Base-by-base conservation (phyloP, 108 stramenopile genomes). In the Discostella pseudostelligera region DNA sequence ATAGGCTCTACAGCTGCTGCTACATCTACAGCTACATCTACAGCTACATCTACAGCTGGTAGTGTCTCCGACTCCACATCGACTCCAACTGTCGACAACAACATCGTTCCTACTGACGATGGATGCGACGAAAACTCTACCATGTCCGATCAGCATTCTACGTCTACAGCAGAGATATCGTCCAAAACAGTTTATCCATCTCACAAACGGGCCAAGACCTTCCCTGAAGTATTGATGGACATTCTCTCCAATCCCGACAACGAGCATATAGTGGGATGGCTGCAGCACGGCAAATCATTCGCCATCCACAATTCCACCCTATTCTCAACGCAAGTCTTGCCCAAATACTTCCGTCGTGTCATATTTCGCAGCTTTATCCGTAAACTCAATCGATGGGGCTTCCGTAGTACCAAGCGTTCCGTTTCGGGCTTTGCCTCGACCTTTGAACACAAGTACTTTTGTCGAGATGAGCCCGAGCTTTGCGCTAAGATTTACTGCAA, bases 291-390 rank as follows among this genome's bases (percentile, higher is more conserved):
- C 22, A 63, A 76, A 54, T 65, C 84, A n/a, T 92, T 95, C 62
- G 69, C 87, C 42, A 92, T 96, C 46, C 67, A 69, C 13, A 59
- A 93, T 56, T 74, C 81, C 7, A 78, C 93, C 24, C 67, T 57
- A 14, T 95, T 97, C 82, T 84, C 88, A 39, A 40, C 59, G 26
- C 70, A 84, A 16, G 79, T 94, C 11, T 65, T 97, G 64, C 91
- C 89, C 14, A 64, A 76, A 17, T 93, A 81, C 73, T 95, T 95
- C 75, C 86, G 91, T 62, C 87, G 87, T 5, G 87, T 90, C 47
- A 85, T 88, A 69, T 94, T 86, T 64, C 79, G 84, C 14, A 82
- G 80, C 58, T 94, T 94, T 59, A 86, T 90, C 19, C 70, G 95
- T 19, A 93, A 94, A 82, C 79, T 96, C 8, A 90, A 94, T 56